These are phyloP conservation scores for Volvox carteri DNA, from an alignment of 163 green algal species.

Conservation along the genomic window DNA sequence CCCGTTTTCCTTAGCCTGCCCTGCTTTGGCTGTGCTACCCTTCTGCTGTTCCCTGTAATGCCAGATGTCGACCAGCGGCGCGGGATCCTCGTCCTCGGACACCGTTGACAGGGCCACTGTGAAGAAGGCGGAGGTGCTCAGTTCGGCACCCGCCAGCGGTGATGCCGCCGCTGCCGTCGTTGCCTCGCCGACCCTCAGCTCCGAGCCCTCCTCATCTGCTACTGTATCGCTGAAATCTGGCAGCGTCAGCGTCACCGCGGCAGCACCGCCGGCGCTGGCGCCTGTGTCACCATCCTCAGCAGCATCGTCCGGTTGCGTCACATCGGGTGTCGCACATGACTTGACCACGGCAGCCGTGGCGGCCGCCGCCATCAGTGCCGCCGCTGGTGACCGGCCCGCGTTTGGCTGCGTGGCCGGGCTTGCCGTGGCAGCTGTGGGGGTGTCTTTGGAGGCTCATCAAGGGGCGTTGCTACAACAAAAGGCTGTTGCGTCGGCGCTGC, in stretches of 20 bases:
- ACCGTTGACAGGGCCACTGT: no score
- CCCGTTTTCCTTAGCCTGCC: no score
- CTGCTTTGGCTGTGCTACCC: no score
- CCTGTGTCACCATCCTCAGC: background rate
- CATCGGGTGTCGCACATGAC: background rate
- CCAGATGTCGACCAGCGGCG: no score
- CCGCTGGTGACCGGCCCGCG: background rate
- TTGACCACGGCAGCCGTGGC: background rate
- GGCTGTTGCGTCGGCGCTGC: no score
- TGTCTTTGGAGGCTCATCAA: background rate
- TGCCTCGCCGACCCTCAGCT: background rate
- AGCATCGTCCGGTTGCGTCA: background rate
- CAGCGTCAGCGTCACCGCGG: no score
- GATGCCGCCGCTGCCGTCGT: background rate
- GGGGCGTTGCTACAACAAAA: background rate
- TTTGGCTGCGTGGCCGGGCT: slow-evolving; percentile 32
- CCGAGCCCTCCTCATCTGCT: background rate
- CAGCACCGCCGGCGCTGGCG: background rate
- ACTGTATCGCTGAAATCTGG: no score
- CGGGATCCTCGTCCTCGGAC: no score
- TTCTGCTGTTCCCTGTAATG: no score
- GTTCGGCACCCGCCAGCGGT: background rate
- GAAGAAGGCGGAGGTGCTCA: no score
- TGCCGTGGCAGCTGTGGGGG: slow-evolving; percentile 11
- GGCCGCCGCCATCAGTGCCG: background rate